Evolutionary conservation across 2,329 filamentous ascomycete species (phyloP).

Genomic region (Sporothrix sp.): DNA sequence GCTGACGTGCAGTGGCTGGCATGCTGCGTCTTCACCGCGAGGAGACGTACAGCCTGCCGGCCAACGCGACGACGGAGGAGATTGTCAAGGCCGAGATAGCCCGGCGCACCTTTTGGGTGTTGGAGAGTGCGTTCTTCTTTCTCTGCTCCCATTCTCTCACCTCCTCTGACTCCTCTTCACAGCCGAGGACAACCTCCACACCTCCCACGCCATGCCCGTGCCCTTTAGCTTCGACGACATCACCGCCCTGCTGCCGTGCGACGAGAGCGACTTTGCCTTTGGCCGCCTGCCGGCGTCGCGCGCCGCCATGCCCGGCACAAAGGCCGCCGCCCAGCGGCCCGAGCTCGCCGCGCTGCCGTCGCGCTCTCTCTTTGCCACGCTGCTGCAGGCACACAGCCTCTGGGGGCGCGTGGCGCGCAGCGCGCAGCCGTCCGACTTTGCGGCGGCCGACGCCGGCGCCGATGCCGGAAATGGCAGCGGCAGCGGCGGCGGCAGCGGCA

Average conservation of each 20-base stretch:
- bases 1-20: constrained; percentile 31
- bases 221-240: constrained; percentile 27
- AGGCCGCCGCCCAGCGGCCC: constrained; percentile 22
- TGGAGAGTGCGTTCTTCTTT: constrained; percentile 19
- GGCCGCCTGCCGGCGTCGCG: constrained; percentile 22
- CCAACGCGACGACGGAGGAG: constrained; percentile 20
- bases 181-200: constrained; percentile 26
- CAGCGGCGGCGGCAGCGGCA: too few relatives aligned
- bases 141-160: too few relatives aligned
- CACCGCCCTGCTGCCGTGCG: constrained; percentile 26
- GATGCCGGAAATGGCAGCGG: too few relatives aligned
- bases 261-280: constrained; percentile 29
- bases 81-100: constrained; percentile 26
- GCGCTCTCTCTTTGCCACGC: constrained; percentile 27
- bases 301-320: constrained; percentile 25
- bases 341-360: constrained; percentile 18
- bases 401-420: constrained; percentile 27
- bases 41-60: constrained; percentile 34
- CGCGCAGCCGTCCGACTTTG: constrained; percentile 17
- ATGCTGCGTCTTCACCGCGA: constrained; percentile 45
- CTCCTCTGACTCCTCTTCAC: neutral
- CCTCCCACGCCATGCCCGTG: constrained; percentile 23
- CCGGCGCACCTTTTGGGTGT: constrained; percentile 28
- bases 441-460: neutral
- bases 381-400: constrained; percentile 25